Percentiles rank a stretch among this genome's conserved stretches.
phyloP scores from a whole-genome alignment of 305 asterid species.

The Fraxinus baroniana region DNA sequence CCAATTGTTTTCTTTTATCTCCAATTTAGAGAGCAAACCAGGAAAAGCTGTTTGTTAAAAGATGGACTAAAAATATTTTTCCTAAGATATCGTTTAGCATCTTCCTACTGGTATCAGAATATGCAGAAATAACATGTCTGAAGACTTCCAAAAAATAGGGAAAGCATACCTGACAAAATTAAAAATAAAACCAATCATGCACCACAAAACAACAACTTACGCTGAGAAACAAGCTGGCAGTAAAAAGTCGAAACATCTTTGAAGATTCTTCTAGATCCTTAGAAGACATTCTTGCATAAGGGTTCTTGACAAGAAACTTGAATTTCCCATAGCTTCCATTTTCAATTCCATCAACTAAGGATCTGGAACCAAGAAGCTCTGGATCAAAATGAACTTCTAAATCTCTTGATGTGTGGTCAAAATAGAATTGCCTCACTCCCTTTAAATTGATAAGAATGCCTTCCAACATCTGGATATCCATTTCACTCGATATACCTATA shows the following conservation, averaged over 20 bases:
- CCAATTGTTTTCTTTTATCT: slow-evolving; percentile 7
- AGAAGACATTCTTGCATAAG: slow-evolving; percentile 82
- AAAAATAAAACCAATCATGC: slow-evolving; percentile 15
- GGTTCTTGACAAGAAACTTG: slow-evolving; percentile 74
- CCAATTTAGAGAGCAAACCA: slow-evolving; percentile 8
- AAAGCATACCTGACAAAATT: slow-evolving; percentile 11
- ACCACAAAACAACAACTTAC: slow-evolving; percentile 51
- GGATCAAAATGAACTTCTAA: slow-evolving; percentile 88
- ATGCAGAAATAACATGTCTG: slow-evolving; percentile 12
- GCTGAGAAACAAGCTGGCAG: slow-evolving; percentile 80
- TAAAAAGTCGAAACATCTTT: slow-evolving; percentile 81
- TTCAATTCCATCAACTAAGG: slow-evolving; percentile 72
- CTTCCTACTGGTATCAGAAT: slow-evolving; percentile 3
- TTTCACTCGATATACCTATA: slow-evolving; percentile 62
- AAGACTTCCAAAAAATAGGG: slow-evolving; percentile 12
- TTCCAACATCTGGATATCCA: slow-evolving; percentile 72
- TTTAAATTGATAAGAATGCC: slow-evolving; percentile 59
- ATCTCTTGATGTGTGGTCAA: slow-evolving; percentile 52
- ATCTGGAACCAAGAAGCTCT: slow-evolving; percentile 85
- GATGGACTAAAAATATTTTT: not conserved
- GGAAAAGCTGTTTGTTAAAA: slow-evolving; percentile 1
- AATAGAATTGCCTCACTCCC: slow-evolving; percentile 74
- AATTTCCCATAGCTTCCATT: slow-evolving; percentile 67
- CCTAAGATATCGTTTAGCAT: slow-evolving; percentile 18
- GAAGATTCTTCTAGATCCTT: slow-evolving; percentile 86